phyloP scores from a whole-genome alignment of 306 rosid species.

The Acacia melanoxylon region DNA sequence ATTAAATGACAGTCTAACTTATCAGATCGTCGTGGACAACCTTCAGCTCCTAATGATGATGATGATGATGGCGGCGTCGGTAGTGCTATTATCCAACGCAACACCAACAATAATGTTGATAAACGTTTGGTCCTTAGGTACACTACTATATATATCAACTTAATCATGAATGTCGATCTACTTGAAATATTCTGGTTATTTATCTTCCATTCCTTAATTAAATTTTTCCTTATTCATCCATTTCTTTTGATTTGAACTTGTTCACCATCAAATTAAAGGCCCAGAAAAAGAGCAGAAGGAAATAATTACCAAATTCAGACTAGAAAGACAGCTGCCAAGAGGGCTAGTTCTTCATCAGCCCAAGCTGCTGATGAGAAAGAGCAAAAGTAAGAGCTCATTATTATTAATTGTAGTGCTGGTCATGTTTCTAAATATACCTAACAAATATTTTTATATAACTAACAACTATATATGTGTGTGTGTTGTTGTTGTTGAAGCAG shows the following conservation, averaged over 20 bases:
- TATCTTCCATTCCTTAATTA: no score
- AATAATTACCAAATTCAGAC: not conserved
- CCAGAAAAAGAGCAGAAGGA: not conserved
- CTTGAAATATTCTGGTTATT: not conserved
- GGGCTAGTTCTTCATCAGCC: not conserved
- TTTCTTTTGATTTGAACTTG: not conserved
- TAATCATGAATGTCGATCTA: no score
- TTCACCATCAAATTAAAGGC: not conserved
- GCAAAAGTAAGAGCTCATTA: not conserved
- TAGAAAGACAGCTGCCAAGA: not conserved
- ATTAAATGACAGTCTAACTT: not conserved
- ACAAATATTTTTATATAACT: not conserved
- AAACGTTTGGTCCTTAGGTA: not conserved
- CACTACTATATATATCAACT: not conserved
- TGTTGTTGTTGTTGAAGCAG: conserved; percentile 13
- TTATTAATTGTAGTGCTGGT: not conserved
- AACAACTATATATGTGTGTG: no score
- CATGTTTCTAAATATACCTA: not conserved
- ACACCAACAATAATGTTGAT: not conserved
- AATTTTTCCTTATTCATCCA: no score
- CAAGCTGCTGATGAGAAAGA: not conserved
- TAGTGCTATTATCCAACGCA: not conserved
- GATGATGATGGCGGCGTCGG: not conserved
- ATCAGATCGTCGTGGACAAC: not conserved
- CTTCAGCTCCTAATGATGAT: not conserved